A percentile compares a stretch with the other conserved stretches of the same genome.
These are phyloP conservation scores for Phytophthora chlamydospora DNA, from an alignment of 352 stramenopile genomes.

Conservation along the genomic window DNA sequence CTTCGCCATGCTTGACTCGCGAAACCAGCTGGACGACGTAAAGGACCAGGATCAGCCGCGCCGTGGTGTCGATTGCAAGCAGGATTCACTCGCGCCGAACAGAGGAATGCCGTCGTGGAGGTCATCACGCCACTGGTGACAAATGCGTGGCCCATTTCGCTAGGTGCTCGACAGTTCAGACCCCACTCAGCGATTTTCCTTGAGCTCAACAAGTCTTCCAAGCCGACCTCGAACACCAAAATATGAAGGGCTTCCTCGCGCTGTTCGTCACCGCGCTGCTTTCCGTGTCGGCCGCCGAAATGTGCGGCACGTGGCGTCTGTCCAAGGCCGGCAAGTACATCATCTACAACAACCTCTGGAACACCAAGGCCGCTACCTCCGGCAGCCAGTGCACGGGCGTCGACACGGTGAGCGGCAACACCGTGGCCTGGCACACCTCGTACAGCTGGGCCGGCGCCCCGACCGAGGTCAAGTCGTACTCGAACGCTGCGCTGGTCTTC, in stretches of 20 bases:
- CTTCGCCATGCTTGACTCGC: constrained; percentile 12
- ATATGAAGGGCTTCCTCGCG: constrained; percentile 7
- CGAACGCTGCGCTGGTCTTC: constrained; percentile 42
- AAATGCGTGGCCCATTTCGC: too few relatives aligned
- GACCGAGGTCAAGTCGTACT: constrained; percentile 46
- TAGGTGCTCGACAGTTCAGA: neutral
- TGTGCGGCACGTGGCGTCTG: constrained; percentile 28
- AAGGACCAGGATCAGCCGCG: too few relatives aligned
- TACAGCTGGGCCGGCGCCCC: constrained; percentile 38
- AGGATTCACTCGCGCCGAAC: neutral
- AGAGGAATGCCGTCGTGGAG: constrained; percentile 1
- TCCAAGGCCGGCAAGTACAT: constrained; percentile 38
- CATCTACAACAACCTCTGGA: constrained; percentile 52
- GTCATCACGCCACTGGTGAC: too few relatives aligned
- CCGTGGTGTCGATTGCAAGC: too few relatives aligned
- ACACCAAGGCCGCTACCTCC: constrained; percentile 25
- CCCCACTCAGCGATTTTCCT: constrained; percentile 23
- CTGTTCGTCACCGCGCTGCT: constrained; percentile 19
- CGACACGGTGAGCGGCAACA: constrained; percentile 28
- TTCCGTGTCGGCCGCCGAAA: constrained; percentile 21
- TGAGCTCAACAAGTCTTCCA: constrained; percentile 8
- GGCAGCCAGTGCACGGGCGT: constrained; percentile 49
- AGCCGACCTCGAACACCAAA: constrained; percentile 15
- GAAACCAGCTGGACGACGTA: constrained; percentile 21
- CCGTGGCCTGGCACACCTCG: constrained; percentile 43